Percentiles rank a stretch among this genome's conserved stretches.
Conservation (phyloP, 1,284 basidiomycete genomes). For the Sphaerobolus stellatus region DNA sequence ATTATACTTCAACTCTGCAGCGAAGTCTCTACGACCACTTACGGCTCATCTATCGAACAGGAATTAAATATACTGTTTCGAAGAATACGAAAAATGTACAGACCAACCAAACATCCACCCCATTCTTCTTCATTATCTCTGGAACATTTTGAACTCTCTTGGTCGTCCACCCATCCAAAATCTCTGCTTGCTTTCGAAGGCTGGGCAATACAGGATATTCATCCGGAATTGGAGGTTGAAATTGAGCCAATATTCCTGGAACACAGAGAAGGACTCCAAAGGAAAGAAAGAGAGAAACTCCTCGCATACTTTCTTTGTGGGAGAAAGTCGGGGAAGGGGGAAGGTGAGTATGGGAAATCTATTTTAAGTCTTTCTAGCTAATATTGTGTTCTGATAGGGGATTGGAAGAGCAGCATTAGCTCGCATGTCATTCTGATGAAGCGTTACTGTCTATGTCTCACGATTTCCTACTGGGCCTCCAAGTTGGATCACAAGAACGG, state of each 20-base stretch:
- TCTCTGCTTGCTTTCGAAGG: slow-evolving; percentile 43
- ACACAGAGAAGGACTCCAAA: no score
- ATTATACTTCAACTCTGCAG: not conserved
- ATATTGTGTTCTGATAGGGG: not conserved
- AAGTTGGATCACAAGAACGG: no score
- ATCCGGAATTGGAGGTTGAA: slow-evolving; percentile 37
- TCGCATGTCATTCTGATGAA: no score
- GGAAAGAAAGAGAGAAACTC: not conserved
- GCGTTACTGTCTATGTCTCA: no score
- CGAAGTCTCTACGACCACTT: not conserved
- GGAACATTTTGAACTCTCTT: slow-evolving; percentile 44
- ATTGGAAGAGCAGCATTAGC: not conserved
- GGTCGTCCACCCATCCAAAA: slow-evolving; percentile 45
- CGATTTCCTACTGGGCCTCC: no score
- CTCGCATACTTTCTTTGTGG: not conserved
- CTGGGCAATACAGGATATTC: slow-evolving; percentile 41
- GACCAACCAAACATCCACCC: slow-evolving; percentile 46
- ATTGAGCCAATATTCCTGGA: slow-evolving; percentile 24
- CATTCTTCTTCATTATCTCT: slow-evolving; percentile 42
- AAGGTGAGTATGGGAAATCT: not conserved
- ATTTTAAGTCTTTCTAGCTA: not conserved
- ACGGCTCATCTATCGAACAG: slow-evolving; percentile 39
- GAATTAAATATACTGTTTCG: no score
- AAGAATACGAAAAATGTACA: slow-evolving; percentile 13
- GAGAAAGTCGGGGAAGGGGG: not conserved